Conservation (phyloP, 2,329 filamentous ascomycete species). For the Fonsecaea multimorphosa region DNA sequence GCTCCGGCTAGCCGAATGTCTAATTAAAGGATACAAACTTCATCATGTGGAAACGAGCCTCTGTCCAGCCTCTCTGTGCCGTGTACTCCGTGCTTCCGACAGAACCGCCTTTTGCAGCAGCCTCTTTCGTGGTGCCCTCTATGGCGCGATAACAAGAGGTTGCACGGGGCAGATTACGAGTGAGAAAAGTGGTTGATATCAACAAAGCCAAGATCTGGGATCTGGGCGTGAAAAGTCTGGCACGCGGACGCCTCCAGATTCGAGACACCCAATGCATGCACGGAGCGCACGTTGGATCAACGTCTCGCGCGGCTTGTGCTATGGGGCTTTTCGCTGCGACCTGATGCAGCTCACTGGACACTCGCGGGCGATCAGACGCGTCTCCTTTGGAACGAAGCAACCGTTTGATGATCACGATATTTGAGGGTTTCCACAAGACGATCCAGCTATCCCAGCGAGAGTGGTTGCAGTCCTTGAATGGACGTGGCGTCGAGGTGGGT, state of each 20-base stretch:
- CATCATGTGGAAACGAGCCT: constrained; percentile 3
- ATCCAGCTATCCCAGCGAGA: background rate
- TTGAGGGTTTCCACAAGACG: background rate
- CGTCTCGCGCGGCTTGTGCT: background rate
- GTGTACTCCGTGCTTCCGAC: background rate
- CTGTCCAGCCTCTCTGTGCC: background rate
- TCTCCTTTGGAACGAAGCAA: background rate
- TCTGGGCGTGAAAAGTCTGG: background rate
- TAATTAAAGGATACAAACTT: background rate
- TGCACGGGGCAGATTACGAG: background rate
- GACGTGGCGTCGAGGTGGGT: background rate
- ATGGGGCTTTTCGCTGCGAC: background rate
- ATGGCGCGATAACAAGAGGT: background rate
- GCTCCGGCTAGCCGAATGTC: background rate
- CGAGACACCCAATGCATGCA: background rate
- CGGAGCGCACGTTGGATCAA: background rate
- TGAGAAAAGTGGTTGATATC: background rate
- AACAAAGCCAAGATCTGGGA: background rate
- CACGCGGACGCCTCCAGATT: background rate
- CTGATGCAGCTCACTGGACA: background rate
- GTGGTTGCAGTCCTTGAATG: background rate
- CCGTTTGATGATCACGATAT: background rate
- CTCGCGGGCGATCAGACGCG: background rate
- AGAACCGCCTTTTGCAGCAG: background rate
- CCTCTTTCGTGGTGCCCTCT: background rate